These are phyloP conservation scores for Cydonia oblonga DNA, from an alignment of 331 rosid genomes.

Conservation along the genomic window DNA sequence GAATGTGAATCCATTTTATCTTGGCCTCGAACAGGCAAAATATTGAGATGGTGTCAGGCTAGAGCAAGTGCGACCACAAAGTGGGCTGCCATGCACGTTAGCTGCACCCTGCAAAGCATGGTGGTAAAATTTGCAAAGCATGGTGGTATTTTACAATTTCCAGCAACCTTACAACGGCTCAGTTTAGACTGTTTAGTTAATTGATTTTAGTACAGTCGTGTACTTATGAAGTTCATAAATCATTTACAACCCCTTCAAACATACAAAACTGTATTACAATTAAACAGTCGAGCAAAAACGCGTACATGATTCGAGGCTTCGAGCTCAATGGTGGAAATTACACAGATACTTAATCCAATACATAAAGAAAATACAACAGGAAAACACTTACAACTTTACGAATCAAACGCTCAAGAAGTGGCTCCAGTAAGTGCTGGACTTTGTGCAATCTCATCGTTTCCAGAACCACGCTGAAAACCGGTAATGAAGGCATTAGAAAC, in stretches of 20 bases:
- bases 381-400: slow-evolving; percentile 71
- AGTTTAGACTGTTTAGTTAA: slow-evolving; percentile 10
- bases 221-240: slow-evolving; percentile 10
- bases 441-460: slow-evolving; percentile 46
- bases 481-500: slow-evolving; percentile 4
- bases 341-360: neutral
- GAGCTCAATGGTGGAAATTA: neutral
- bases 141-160: slow-evolving; percentile 9
- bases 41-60: slow-evolving; percentile 8
- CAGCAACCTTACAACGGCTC: slow-evolving; percentile 7
- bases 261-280: slow-evolving; percentile 3
- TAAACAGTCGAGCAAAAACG: slow-evolving; percentile 5
- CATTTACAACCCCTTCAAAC: neutral
- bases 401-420: slow-evolving; percentile 69
- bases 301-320: neutral
- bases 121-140: neutral
- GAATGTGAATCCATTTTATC: neutral
- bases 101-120: slow-evolving; percentile 28
- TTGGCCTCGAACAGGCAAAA: neutral
- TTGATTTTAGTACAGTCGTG: neutral
- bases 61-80: slow-evolving; percentile 29
- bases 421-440: slow-evolving; percentile 55
- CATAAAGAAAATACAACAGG: neutral
- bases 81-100: slow-evolving; percentile 22
- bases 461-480: slow-evolving; percentile 53